A percentile compares a stretch with the other conserved stretches of the same genome.
These are phyloP conservation scores for Pleurotus giganteus DNA, from an alignment of 768 basidiomycete species.

Conservation along the genomic window DNA sequence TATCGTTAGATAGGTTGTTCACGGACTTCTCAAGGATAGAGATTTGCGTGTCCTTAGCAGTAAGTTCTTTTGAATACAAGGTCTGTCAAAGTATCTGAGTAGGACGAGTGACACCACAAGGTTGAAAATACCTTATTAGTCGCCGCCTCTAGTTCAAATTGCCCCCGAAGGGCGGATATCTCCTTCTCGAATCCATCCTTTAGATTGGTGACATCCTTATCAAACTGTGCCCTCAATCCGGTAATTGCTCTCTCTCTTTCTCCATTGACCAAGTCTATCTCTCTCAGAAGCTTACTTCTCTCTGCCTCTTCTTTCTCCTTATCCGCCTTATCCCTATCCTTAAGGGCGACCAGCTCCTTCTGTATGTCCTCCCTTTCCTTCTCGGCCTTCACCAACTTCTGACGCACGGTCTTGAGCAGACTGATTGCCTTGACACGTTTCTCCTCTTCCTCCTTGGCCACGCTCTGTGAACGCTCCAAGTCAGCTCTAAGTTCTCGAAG, in stretches of 20 bases:
- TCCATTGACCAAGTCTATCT: conserved; percentile 57
- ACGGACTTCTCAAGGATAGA: conserved; percentile 67
- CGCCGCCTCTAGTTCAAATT: conserved; percentile 76
- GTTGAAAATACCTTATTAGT: conserved; percentile 59
- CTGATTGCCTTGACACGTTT: conserved; percentile 93
- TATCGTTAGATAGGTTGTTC: conserved; percentile 69
- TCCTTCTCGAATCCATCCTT: conserved; percentile 80
- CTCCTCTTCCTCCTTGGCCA: conserved; percentile 93
- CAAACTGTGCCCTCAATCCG: conserved; percentile 65
- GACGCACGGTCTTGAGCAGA: conserved; percentile 90
- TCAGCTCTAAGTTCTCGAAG: conserved; percentile 63
- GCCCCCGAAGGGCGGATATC: conserved; percentile 54
- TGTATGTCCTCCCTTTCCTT: conserved; percentile 84
- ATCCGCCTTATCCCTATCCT: conserved; percentile 53
- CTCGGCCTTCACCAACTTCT: conserved; percentile 96
- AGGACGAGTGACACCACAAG: background rate
- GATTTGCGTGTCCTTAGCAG: conserved; percentile 59
- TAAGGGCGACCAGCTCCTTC: conserved; percentile 51
- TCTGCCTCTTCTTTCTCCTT: conserved; percentile 55
- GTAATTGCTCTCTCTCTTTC: conserved; percentile 63
- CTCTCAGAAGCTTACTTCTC: conserved; percentile 52
- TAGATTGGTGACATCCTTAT: conserved; percentile 60
- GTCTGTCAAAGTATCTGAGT: conserved; percentile 40
- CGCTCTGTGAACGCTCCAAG: conserved; percentile 52
- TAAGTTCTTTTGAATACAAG: conserved; percentile 64